Evolutionary conservation across 495 filamentous ascomycete species (phyloP).

Genomic region (Penicillium roqueforti): DNA sequence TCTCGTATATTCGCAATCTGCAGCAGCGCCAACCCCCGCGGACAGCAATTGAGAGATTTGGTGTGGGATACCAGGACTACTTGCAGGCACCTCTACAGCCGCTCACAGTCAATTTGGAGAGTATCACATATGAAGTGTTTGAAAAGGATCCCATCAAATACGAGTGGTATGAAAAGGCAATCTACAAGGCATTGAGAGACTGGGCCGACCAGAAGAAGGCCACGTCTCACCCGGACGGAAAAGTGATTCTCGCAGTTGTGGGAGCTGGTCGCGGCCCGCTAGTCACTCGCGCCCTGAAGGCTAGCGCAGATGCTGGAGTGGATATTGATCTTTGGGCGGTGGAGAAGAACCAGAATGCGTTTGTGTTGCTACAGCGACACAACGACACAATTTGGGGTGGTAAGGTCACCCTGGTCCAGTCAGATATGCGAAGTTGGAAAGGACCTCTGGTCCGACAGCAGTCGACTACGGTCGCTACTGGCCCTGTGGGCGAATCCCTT

Average conservation of each 20-base stretch:
- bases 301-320: conserved; percentile 70
- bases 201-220: conserved; percentile 69
- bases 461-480: conserved; percentile 1
- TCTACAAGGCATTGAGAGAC: conserved; percentile 75
- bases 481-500: conserved; percentile 31
- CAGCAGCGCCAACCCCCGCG: conserved; percentile 74
- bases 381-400: conserved; percentile 73
- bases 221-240: conserved; percentile 60
- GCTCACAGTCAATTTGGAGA: conserved; percentile 92
- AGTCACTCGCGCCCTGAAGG: conserved; percentile 77
- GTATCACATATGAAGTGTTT: conserved; percentile 97
- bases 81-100: conserved; percentile 92
- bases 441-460: conserved; percentile 47
- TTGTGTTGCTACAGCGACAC: conserved; percentile 80
- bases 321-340: conserved; percentile 82
- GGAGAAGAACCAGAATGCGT: conserved; percentile 98
- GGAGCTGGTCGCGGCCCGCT: conserved; percentile 90
- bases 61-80: conserved; percentile 85
- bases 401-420: conserved; percentile 79
- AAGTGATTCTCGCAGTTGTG: conserved; percentile 85
- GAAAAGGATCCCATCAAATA: conserved; percentile 99
- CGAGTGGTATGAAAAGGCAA: conserved; percentile 86
- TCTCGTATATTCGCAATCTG: conserved; percentile 78
- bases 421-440: conserved; percentile 96
- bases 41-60: conserved; percentile 62